Evolutionary conservation across 306 rosid genomes (phyloP).

Genomic region (Arachis hypogaea): DNA sequence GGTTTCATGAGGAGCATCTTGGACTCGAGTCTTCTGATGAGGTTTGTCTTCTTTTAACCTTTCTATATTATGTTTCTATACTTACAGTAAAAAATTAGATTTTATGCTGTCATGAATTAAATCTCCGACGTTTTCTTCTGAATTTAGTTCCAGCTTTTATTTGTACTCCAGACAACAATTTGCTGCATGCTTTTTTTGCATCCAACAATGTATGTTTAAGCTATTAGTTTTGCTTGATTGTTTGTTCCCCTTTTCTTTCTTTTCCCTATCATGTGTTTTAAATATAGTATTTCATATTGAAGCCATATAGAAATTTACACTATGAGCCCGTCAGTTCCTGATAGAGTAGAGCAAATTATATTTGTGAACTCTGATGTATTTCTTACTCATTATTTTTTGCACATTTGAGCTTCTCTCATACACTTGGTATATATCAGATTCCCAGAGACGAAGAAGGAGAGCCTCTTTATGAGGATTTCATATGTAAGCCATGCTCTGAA

Average conservation of each 20-base stretch:
- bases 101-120: conserved; percentile 15
- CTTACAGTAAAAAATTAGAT: neutral
- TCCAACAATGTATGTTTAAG: conserved; percentile 5
- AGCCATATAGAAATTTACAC: neutral
- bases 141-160: conserved; percentile 9
- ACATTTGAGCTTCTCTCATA: conserved; percentile 5
- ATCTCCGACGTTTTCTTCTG: neutral
- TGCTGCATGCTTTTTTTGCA: conserved; percentile 17
- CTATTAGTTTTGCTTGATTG: conserved; percentile 6
- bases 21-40: conserved; percentile 79
- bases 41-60: conserved; percentile 49
- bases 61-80: conserved; percentile 21
- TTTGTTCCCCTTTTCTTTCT: neutral
- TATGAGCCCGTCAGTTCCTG: conserved; percentile 12
- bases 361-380: conserved; percentile 19
- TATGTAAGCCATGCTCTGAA: conserved; percentile 79
- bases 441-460: conserved; percentile 97
- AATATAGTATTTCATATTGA: neutral
- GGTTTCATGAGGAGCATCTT: conserved; percentile 99
- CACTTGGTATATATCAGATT: conserved; percentile 55
- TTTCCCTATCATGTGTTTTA: conserved; percentile 8
- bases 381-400: neutral
- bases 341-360: conserved; percentile 19
- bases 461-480: conserved; percentile 84
- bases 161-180: conserved; percentile 17